phyloP scores from a whole-genome alignment of 1,139 yeast genomes.

The Debaryomyces coudertii region DNA sequence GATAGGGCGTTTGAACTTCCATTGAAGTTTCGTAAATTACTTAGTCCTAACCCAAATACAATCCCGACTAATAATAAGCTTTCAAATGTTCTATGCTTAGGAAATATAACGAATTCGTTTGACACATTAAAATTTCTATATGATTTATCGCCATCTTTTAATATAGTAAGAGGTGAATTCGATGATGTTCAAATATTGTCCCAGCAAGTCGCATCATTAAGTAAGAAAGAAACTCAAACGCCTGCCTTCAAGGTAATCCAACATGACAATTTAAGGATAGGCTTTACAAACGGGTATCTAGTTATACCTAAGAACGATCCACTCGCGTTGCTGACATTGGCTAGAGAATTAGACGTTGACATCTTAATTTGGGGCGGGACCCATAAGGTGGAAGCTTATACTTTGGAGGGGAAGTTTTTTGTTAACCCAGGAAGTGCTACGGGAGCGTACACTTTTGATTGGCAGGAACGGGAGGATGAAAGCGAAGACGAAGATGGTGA shows the following conservation, averaged over 20 bases:
- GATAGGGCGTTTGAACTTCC: slow-evolving; percentile 72
- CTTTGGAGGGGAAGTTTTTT: slow-evolving; percentile 89
- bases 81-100: slow-evolving; percentile 80
- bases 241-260: slow-evolving; percentile 70
- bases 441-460: slow-evolving; percentile 71
- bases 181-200: slow-evolving; percentile 41
- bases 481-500: slow-evolving; percentile 47
- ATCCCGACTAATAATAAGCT: slow-evolving; percentile 66
- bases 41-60: slow-evolving; percentile 53
- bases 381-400: slow-evolving; percentile 89
- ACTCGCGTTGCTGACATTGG: slow-evolving; percentile 75
- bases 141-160: slow-evolving; percentile 70
- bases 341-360: slow-evolving; percentile 92
- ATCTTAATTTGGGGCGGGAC: slow-evolving; percentile 96
- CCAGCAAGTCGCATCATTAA: slow-evolving; percentile 36
- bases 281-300: slow-evolving; percentile 83
- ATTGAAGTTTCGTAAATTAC: slow-evolving; percentile 65
- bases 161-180: slow-evolving; percentile 80
- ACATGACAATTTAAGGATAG: slow-evolving; percentile 75
- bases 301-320: slow-evolving; percentile 88
- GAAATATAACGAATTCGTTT: slow-evolving; percentile 76
- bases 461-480: slow-evolving; percentile 47
- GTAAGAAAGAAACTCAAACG: slow-evolving; percentile 44
- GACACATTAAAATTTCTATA: slow-evolving; percentile 67
- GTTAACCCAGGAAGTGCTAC: slow-evolving; percentile 96